Evolutionary conservation across 495 filamentous ascomycete species (phyloP).

Genomic region (Aspergillus coremiiformis): DNA sequence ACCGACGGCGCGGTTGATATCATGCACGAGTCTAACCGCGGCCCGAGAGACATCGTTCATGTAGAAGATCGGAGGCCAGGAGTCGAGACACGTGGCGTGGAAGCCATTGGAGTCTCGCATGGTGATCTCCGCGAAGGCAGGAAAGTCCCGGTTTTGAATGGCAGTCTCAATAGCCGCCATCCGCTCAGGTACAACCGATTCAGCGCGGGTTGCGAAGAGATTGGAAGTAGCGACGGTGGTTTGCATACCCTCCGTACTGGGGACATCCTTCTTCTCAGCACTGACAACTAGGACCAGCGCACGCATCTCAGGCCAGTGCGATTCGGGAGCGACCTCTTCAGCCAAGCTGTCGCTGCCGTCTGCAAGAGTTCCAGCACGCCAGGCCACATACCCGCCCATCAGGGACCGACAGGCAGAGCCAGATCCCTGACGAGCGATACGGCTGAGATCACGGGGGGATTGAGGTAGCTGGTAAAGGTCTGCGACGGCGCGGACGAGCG

Average conservation of each 20-base stretch:
- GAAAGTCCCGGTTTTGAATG: conserved; percentile 70
- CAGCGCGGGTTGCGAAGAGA: conserved; percentile 67
- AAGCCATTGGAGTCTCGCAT: conserved; percentile 96
- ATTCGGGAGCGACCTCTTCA: conserved; percentile 73
- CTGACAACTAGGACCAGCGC: conserved; percentile 84
- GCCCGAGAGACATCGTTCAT: conserved; percentile 87
- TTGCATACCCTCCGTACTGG: conserved; percentile 90
- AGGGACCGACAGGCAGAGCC: conserved; percentile 87
- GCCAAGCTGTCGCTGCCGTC: conserved; percentile 83
- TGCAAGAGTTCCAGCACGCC: conserved; percentile 62
- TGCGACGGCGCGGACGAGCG: conserved; percentile 86
- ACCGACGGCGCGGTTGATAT: conserved; percentile 68
- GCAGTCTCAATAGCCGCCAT: conserved; percentile 86
- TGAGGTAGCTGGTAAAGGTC: conserved; percentile 80
- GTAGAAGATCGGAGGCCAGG: conserved; percentile 95
- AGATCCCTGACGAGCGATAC: conserved; percentile 90
- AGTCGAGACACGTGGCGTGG: conserved; percentile 91
- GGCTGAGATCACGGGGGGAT: conserved; percentile 68
- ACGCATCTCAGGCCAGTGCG: conserved; percentile 92
- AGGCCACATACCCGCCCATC: conserved; percentile 93
- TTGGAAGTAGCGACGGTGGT: conserved; percentile 81
- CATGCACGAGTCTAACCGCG: conserved; percentile 79
- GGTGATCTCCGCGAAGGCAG: conserved; percentile 77
- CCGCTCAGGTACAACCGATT: conserved; percentile 66
- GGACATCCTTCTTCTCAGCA: conserved; percentile 90